Evolutionary conservation across 2,329 filamentous ascomycete genomes (phyloP).

Genomic region (Trichophyton simii): DNA sequence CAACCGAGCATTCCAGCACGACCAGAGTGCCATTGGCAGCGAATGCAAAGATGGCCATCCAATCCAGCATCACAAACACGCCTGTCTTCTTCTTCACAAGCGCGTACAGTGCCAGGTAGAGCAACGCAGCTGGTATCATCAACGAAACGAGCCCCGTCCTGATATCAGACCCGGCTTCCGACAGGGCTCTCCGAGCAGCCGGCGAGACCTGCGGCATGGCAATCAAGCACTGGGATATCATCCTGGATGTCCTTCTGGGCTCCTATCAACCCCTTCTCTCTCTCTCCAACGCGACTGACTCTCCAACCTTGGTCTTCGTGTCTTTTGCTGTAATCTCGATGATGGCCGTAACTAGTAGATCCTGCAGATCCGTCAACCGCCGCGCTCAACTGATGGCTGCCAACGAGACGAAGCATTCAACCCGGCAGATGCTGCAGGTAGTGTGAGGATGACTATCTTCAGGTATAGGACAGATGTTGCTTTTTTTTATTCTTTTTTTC

Average conservation of each 20-base stretch:
- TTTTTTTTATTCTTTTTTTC: too few species aligned
- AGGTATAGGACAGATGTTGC: neutral
- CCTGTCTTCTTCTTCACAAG: slow-evolving; percentile 10
- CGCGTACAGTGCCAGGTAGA: slow-evolving; percentile 13
- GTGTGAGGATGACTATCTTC: neutral
- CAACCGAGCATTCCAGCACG: slow-evolving; percentile 23
- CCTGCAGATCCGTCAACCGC: neutral
- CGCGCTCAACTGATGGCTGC: neutral
- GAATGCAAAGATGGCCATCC: slow-evolving; percentile 10
- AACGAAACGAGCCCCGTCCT: slow-evolving; percentile 9
- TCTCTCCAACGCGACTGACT: neutral
- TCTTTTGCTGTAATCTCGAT: neutral
- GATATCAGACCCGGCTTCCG: slow-evolving; percentile 7
- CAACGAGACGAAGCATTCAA: neutral
- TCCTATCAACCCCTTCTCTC: neutral
- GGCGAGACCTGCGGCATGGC: neutral
- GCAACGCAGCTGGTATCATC: slow-evolving; percentile 10
- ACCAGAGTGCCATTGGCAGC: slow-evolving; percentile 15
- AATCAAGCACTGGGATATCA: neutral
- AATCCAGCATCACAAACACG: slow-evolving; percentile 8
- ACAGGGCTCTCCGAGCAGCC: slow-evolving; percentile 8
- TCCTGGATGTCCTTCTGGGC: neutral
- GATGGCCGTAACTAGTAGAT: neutral
- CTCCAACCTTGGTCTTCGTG: neutral
- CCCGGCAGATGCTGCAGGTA: neutral